Evolutionary conservation across 2,329 filamentous ascomycete genomes (phyloP).

Genomic region (Microsporum canis): DNA sequence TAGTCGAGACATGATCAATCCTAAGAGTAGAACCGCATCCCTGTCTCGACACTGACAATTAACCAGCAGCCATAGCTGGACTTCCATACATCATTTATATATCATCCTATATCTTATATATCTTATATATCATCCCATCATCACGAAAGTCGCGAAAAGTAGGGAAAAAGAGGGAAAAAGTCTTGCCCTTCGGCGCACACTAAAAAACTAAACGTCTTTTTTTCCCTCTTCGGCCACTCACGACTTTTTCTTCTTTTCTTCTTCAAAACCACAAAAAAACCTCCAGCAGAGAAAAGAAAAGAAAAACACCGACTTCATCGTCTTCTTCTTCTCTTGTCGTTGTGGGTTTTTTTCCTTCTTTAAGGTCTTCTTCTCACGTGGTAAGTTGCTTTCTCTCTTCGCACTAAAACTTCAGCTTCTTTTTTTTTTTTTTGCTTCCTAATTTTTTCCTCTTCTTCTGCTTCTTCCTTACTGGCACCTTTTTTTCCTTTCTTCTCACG

Average conservation of each 20-base stretch:
- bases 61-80: neutral
- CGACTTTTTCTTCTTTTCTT: neutral
- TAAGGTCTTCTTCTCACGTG: conserved; percentile 1
- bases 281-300: too few species aligned
- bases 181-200: neutral
- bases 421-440: neutral
- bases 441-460: neutral
- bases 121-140: neutral
- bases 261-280: neutral
- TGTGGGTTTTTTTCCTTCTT: conserved; percentile 4
- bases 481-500: neutral
- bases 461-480: neutral
- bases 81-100: conserved; percentile 15
- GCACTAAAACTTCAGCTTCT: neutral
- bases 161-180: neutral
- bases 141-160: neutral
- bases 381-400: neutral
- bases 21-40: neutral
- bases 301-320: neutral
- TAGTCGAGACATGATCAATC: too few species aligned
- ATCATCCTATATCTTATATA: conserved; percentile 3
- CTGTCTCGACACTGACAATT: neutral
- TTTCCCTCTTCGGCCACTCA: neutral
- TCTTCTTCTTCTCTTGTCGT: conserved; percentile 1
- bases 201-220: neutral